Evolutionary conservation across 2,329 filamentous ascomycete genomes (phyloP).

Genomic region (Dactylellina drechsleri): DNA sequence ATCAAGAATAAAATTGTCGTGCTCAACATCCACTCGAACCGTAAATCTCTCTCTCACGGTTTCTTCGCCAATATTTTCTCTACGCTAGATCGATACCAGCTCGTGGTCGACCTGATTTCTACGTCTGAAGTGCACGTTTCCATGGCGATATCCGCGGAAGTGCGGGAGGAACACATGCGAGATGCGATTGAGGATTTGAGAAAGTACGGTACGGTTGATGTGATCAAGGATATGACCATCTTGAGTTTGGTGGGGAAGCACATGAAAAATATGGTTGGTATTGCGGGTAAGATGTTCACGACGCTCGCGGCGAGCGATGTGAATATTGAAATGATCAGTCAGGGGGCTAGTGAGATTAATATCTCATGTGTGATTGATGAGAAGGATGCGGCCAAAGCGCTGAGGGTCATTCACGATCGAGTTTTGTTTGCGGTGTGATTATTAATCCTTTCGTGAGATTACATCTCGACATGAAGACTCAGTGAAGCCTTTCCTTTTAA

Average conservation of each 20-base stretch:
- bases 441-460: background rate
- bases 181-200: conserved; percentile 76
- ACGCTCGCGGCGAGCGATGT: conserved; percentile 91
- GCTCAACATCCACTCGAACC: conserved; percentile 98
- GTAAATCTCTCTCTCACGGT: conserved; percentile 92
- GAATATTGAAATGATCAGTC: conserved; percentile 99
- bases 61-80: conserved; percentile 95
- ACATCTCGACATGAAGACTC: no score
- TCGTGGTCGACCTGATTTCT: conserved; percentile 95
- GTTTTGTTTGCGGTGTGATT: conserved; percentile 32
- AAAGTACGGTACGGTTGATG: conserved; percentile 87
- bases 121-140: conserved; percentile 97
- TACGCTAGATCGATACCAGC: conserved; percentile 83
- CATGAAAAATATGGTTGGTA: conserved; percentile 97
- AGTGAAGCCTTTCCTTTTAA: background rate
- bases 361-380: conserved; percentile 98
- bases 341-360: conserved; percentile 98
- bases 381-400: conserved; percentile 86
- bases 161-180: conserved; percentile 72
- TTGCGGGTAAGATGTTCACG: conserved; percentile 93
- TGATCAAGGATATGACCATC: conserved; percentile 92
- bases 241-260: conserved; percentile 92
- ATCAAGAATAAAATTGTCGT: conserved; percentile 98
- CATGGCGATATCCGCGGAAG: conserved; percentile 90
- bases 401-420: conserved; percentile 83